Evolutionary conservation across 495 filamentous ascomycete genomes (phyloP).

Genomic region (Corynascus novoguineensis): DNA sequence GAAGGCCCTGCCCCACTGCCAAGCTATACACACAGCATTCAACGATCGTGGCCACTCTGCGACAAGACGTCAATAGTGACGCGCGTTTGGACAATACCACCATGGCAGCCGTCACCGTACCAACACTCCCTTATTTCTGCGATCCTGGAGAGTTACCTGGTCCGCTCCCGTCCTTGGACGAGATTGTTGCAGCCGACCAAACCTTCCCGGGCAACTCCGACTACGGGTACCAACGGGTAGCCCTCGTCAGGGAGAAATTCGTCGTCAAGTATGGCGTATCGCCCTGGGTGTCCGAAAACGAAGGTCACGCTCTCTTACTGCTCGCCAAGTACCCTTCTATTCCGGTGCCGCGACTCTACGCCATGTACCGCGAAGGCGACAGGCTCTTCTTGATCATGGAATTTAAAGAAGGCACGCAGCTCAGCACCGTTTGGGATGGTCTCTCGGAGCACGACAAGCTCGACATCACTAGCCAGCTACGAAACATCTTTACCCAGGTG

Average conservation of each 20-base stretch:
- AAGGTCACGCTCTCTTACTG: background rate
- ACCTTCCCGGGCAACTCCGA: background rate
- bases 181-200: background rate
- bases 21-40: too few species aligned
- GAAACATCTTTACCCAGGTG: background rate
- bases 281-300: background rate
- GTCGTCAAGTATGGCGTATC: background rate
- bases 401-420: background rate
- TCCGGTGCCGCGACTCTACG: background rate
- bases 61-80: too few species aligned
- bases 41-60: too few species aligned
- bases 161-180: background rate
- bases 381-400: conserved; percentile 4
- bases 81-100: too few species aligned
- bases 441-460: background rate
- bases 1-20: too few species aligned
- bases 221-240: background rate
- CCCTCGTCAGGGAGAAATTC: background rate
- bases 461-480: background rate
- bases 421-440: background rate
- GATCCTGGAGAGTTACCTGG: too few species aligned
- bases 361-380: conserved; percentile 1
- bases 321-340: background rate
- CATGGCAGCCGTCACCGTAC: too few species aligned
- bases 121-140: too few species aligned